Percentiles rank a stretch among this genome's conserved stretches.
These are phyloP conservation scores for Tephrocybe sp. DNA, from an alignment of 768 basidiomycete genomes.

Conservation along the genomic window DNA sequence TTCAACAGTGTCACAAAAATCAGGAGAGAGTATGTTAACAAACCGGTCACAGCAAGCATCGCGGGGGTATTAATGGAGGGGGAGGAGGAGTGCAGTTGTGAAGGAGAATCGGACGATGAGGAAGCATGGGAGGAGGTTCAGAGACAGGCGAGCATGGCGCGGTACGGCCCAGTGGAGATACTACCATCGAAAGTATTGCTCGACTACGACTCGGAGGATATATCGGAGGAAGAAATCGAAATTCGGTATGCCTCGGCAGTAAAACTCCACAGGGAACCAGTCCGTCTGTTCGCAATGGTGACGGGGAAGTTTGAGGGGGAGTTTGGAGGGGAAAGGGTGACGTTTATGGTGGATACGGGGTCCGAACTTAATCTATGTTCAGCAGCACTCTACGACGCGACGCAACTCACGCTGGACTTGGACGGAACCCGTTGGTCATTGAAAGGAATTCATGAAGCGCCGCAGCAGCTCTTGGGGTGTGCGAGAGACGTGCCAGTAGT, in stretches of 20 bases:
- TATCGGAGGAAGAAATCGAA: slow-evolving; percentile 1
- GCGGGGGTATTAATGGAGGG: not conserved
- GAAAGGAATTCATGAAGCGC: slow-evolving; percentile 19
- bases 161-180: not conserved
- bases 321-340: not conserved
- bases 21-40: not conserved
- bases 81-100: not conserved
- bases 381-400: not conserved
- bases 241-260: slow-evolving; percentile 9
- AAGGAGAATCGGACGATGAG: not conserved
- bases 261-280: slow-evolving; percentile 2
- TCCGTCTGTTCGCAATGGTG: slow-evolving; percentile 13
- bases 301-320: slow-evolving; percentile 6
- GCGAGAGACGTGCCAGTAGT: not conserved
- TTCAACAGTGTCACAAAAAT: slow-evolving; percentile 5
- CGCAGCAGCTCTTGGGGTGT: slow-evolving; percentile 17
- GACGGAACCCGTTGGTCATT: slow-evolving; percentile 26
- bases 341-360: slow-evolving; percentile 9
- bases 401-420: not conserved
- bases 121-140: slow-evolving; percentile 3
- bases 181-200: not conserved
- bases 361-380: slow-evolving; percentile 10
- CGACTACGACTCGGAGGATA: not conserved
- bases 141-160: not conserved
- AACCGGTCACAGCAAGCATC: not conserved